These are phyloP conservation scores for Roridomyces roridus DNA, from an alignment of 768 basidiomycete species.

Conservation along the genomic window DNA sequence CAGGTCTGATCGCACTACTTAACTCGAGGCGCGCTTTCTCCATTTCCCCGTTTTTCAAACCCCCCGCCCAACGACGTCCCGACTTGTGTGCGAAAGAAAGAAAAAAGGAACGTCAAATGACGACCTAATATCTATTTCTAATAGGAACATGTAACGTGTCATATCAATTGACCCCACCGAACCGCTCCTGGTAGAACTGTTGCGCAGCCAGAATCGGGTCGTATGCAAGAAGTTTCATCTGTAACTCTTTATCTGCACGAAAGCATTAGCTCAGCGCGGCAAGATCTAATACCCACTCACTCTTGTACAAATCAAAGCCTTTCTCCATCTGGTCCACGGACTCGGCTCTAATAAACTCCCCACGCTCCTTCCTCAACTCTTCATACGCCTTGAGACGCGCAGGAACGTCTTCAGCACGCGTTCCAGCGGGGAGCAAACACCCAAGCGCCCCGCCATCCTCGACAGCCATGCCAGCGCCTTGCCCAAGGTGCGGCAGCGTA, in stretches of 20 bases:
- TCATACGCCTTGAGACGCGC: conserved; percentile 1
- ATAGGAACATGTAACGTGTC: too few species aligned
- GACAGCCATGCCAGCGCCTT: conserved; percentile 31
- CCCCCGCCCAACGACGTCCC: too few species aligned
- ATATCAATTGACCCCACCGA: background rate
- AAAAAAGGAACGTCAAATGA: too few species aligned
- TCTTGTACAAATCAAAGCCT: background rate
- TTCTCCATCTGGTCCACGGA: background rate
- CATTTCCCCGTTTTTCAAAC: too few species aligned
- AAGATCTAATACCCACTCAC: background rate
- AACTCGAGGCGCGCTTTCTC: too few species aligned
- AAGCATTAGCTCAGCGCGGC: background rate
- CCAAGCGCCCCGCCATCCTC: conserved; percentile 20
- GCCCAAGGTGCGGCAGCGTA: conserved; percentile 29
- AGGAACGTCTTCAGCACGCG: background rate
- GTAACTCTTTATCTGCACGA: background rate
- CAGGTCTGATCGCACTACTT: too few species aligned
- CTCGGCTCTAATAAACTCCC: background rate
- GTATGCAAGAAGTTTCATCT: background rate
- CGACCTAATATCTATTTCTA: too few species aligned
- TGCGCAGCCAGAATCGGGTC: background rate
- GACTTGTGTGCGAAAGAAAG: too few species aligned
- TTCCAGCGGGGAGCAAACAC: conserved; percentile 7
- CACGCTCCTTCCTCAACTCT: conserved; percentile 1
- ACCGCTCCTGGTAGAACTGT: background rate